phyloP scores from a whole-genome alignment of 345 rosid species.

The Eutrema heterophyllum region DNA sequence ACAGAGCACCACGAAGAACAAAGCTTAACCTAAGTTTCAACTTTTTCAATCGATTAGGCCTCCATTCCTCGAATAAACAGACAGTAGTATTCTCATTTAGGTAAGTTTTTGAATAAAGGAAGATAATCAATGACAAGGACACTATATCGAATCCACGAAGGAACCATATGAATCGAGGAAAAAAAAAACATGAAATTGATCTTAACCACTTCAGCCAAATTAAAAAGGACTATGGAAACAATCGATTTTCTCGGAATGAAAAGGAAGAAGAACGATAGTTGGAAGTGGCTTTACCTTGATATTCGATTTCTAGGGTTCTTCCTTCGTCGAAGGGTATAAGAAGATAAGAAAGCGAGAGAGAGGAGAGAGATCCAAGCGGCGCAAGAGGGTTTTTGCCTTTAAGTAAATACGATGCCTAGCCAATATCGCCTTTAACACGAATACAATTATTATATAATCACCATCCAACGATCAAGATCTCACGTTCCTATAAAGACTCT shows the following conservation, averaged over 20 bases:
- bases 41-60: background rate
- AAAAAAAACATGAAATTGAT: background rate
- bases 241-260: background rate
- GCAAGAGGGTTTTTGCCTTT: conserved; percentile 24
- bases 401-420: conserved; percentile 15
- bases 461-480: conserved; percentile 6
- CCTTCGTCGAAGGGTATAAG: conserved; percentile 20
- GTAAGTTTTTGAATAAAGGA: background rate
- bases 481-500: background rate
- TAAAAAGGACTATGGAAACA: background rate
- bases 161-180: background rate
- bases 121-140: background rate
- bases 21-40: background rate
- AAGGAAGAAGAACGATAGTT: background rate
- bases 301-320: conserved; percentile 32
- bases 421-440: background rate
- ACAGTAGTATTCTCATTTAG: background rate
- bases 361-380: conserved; percentile 26
- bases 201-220: background rate
- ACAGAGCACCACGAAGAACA: background rate
- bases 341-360: conserved; percentile 23
- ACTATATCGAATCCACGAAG: background rate
- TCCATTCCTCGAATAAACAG: background rate
- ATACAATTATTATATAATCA: background rate
- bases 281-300: conserved; percentile 13